Evolutionary conservation across 1,139 yeast species (phyloP).

Genomic region (Taphrina deformans): DNA sequence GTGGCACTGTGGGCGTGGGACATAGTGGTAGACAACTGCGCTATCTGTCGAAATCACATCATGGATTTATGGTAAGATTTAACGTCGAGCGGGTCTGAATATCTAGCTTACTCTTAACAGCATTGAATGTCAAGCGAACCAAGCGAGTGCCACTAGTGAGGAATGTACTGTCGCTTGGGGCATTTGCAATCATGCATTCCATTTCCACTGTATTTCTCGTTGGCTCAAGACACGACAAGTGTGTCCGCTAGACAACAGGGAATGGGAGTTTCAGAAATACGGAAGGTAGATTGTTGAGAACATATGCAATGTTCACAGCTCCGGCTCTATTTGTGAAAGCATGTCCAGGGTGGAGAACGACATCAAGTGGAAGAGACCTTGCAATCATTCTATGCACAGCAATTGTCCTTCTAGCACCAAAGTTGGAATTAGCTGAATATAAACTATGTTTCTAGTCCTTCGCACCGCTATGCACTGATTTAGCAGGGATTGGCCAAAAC

Average conservation of each 20-base stretch:
- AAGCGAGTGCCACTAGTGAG: slow-evolving; percentile 63
- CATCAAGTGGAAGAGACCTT: too few relatives aligned
- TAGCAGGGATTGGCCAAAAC: neutral
- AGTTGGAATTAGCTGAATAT: neutral
- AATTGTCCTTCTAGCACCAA: neutral
- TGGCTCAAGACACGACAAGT: slow-evolving; percentile 98
- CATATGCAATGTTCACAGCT: too few relatives aligned
- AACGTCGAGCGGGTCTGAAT: too few relatives aligned
- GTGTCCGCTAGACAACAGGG: slow-evolving; percentile 94
- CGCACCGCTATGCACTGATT: neutral
- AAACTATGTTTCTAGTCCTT: neutral
- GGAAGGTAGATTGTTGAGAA: slow-evolving; percentile 50
- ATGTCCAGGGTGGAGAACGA: too few relatives aligned
- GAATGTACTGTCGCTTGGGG: slow-evolving; percentile 99
- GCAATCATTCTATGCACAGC: too few relatives aligned
- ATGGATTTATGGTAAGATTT: slow-evolving; percentile 96
- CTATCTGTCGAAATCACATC: slow-evolving; percentile 94
- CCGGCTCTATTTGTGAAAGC: too few relatives aligned
- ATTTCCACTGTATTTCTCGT: slow-evolving; percentile 89
- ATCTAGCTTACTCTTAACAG: too few relatives aligned
- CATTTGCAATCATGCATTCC: slow-evolving; percentile 89
- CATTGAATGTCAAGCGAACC: slow-evolving; percentile 89
- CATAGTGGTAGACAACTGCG: slow-evolving; percentile 93
- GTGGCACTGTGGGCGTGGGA: slow-evolving; percentile 99
- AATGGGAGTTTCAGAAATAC: slow-evolving; percentile 76